Percentiles rank a stretch among this genome's conserved stretches.
phyloP scores from a whole-genome alignment of 179 eudicot genomes.

The Patellifolia procumbens region DNA sequence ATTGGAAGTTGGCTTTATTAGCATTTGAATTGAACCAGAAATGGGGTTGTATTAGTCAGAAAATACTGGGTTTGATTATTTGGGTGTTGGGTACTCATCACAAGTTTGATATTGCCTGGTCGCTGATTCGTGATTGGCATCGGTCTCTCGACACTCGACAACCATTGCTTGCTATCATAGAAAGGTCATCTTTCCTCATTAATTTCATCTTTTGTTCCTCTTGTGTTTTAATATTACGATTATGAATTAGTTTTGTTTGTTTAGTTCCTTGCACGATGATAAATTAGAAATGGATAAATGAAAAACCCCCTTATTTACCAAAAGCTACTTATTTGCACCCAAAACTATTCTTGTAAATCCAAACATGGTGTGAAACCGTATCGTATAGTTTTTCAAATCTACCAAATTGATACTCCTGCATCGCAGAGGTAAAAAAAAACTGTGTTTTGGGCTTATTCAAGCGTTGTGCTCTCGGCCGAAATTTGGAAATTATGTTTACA shows the following conservation, averaged over 20 bases:
- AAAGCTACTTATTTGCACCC: too few relatives aligned
- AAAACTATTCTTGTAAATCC: too few relatives aligned
- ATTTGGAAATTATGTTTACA: too few relatives aligned
- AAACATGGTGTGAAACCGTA: too few relatives aligned
- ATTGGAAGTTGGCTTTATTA: slow-evolving; percentile 69
- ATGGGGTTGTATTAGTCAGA: slow-evolving; percentile 47
- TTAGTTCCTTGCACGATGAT: too few relatives aligned
- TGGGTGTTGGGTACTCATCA: slow-evolving; percentile 80
- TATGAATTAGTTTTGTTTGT: neutral
- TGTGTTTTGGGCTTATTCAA: too few relatives aligned
- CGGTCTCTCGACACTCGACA: slow-evolving; percentile 44
- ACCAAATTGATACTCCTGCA: too few relatives aligned
- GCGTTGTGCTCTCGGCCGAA: too few relatives aligned
- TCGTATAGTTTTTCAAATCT: too few relatives aligned
- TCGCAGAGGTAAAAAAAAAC: too few relatives aligned
- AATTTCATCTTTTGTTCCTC: neutral
- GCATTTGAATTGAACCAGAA: slow-evolving; percentile 63
- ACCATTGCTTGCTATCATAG: slow-evolving; percentile 75
- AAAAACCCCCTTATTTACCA: too few relatives aligned
- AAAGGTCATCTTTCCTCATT: slow-evolving; percentile 48
- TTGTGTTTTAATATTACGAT: neutral
- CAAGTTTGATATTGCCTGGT: slow-evolving; percentile 76
- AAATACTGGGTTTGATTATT: slow-evolving; percentile 58
- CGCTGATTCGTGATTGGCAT: slow-evolving; percentile 63
- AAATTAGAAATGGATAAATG: too few relatives aligned